Evolutionary conservation across 2,329 filamentous ascomycete species (phyloP), one percentile per base, ranked within the genome.

Genomic region (Ophiosphaerella korrae): DNA sequence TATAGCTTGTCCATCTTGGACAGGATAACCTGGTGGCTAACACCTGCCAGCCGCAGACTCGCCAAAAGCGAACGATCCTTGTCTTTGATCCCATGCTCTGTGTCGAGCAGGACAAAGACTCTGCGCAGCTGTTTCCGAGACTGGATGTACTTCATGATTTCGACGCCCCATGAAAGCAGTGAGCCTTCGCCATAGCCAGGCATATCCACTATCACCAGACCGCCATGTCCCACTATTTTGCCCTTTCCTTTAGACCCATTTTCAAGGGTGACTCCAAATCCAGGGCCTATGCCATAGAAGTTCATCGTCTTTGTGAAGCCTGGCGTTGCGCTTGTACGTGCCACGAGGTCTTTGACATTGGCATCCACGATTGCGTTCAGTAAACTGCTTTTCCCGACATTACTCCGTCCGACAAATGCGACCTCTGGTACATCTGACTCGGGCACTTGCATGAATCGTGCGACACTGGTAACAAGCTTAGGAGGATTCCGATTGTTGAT

Each of bases 131-230:
- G 84, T 63, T 81, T 84, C 54, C 87, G 78, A 37, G 78, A 76
- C 56, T 78, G 75, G 29, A 90, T 69, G 72, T 88, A 89, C 68
- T 88, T 88, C 75, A 88, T 77, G 52, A 88, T 87, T 69, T 89
- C 84, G 21, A 71, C 66, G 0, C 87, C 87, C 86, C 87, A 89
- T 60, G 84, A 82, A 7, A 77, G 70, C 31, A 80, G 73, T 63
- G 83, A 85, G 1, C 81, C 85, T 49, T 83, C 80, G 3, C 87
- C 87, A 64, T 90, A 90, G 0, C 87, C 87, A 1, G 87, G 88
- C 82, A 88, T 88, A 68, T 90, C 87, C 16, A 90, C 76, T 31
- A 90, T 77, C 0, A 86, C 80, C 24, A 88, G 64, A 0, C 75
- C 77, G 0, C 75, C 73, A 0, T 55, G 48, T 1, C 74, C 74